Evolutionary conservation across 2,329 filamentous ascomycete genomes (phyloP).

Genomic region (Penicillium sp.): DNA sequence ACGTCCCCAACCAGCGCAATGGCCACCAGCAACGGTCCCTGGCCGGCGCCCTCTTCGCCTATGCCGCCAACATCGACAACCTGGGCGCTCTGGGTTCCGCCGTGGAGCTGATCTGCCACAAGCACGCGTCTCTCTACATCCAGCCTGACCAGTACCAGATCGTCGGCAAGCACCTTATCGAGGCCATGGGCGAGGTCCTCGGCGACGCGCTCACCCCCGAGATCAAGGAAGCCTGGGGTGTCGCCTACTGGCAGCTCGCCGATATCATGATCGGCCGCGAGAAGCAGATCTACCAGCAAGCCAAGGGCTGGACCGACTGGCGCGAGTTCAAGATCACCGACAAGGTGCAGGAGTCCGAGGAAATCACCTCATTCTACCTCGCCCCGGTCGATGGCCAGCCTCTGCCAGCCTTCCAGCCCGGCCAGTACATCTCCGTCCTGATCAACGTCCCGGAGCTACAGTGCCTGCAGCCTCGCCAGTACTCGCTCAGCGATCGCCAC

Average conservation of each 20-base stretch:
- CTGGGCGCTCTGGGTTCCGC: slow-evolving; percentile 59
- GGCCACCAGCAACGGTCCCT: slow-evolving; percentile 71
- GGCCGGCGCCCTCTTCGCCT: slow-evolving; percentile 68
- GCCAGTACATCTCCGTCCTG: slow-evolving; percentile 71
- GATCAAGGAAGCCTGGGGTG: slow-evolving; percentile 67
- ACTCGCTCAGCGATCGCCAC: slow-evolving; percentile 69
- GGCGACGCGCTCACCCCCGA: slow-evolving; percentile 67
- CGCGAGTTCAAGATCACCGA: slow-evolving; percentile 65
- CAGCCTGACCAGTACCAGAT: slow-evolving; percentile 69
- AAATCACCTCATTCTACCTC: slow-evolving; percentile 72
- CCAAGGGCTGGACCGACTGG: slow-evolving; percentile 67
- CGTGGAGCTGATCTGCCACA: slow-evolving; percentile 71
- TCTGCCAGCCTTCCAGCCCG: slow-evolving; percentile 67
- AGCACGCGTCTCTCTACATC: slow-evolving; percentile 71
- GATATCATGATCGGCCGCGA: slow-evolving; percentile 71
- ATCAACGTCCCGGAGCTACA: slow-evolving; percentile 60
- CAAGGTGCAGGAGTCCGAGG: slow-evolving; percentile 66
- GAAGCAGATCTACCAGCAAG: slow-evolving; percentile 61
- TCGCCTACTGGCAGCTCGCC: slow-evolving; percentile 73
- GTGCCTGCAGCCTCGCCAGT: slow-evolving; percentile 69
- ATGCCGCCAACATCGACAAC: slow-evolving; percentile 71
- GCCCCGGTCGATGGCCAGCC: slow-evolving; percentile 61
- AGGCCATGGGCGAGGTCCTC: slow-evolving; percentile 67
- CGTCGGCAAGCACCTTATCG: slow-evolving; percentile 68
- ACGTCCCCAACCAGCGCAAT: slow-evolving; percentile 67